Evolutionary conservation across 1,284 basidiomycete species (phyloP), one percentile per base, ranked within the genome.

Genomic region (Austroboletus niveus): DNA sequence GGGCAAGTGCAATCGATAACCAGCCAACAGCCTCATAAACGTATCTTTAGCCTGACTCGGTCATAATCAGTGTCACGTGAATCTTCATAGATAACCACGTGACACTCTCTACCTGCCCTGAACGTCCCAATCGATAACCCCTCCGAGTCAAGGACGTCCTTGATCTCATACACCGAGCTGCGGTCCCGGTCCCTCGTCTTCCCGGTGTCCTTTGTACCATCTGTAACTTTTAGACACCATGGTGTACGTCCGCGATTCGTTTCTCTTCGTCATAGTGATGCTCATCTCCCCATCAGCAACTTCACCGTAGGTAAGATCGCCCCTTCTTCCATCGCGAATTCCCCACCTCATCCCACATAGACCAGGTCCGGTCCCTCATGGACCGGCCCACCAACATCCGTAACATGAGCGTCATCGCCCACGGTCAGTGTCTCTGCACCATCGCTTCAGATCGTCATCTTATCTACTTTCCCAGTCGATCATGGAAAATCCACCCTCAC

Each of bases 401-500:
- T 77, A 98, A 98, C 85, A 98, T 98, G 94, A 94, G 90, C 84
- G 93, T 96, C 69, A 96, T 95, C 72, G 92, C 93, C 69, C 93
- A 95, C 76, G 89, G 89, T 90, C 52, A 66, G 84, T 74, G 51
- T 47, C 42, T 14, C 45, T 43, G 45, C 40, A 35, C 22, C 45
- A 48, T 57, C 51, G 30, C 24, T 34, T 29, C 39, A 32, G 49
- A 56, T 58, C 46, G n/a, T 42, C 46, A 49, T 62, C 53, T 58
- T 44, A 64, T 56, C 58, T 51, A 45, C 46, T 47, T 56, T 42
- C 3, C 54, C 61, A 92, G 94, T 99, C 85, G 97, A 99, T 77
- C 97, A 99, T 82, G 97, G 97, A 79, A 99, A 99, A 79, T 99
- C 97, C 54, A 99, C 97, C 64, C 87, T 99, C 65, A 98, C 97